Percentiles rank a stretch among this genome's conserved stretches.
These are phyloP conservation scores for Helianthus annuus DNA, from an alignment of 129 eudicot genomes.

Conservation along the genomic window DNA sequence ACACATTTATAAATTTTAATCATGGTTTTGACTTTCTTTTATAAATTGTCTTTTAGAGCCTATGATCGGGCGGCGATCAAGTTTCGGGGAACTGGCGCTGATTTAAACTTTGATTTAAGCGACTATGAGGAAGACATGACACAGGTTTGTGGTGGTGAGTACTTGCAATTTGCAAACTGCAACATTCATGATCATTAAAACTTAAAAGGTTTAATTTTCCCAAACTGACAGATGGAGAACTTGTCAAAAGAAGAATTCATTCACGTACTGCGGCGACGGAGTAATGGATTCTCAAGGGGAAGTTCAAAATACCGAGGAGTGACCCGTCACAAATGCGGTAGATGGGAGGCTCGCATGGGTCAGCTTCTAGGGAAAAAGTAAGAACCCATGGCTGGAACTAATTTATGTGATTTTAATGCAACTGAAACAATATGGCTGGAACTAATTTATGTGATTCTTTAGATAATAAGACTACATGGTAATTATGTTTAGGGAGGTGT, in stretches of 20 bases:
- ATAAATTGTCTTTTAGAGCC: constrained; percentile 50
- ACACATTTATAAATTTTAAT: neutral
- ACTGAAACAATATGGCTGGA: constrained; percentile 2
- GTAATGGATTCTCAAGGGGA: constrained; percentile 82
- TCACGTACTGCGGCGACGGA: constrained; percentile 79
- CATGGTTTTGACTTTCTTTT: constrained; percentile 23
- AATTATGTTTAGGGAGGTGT: constrained; percentile 33
- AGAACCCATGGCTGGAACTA: constrained; percentile 28
- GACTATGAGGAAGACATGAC: constrained; percentile 82
- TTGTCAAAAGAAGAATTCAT: constrained; percentile 84
- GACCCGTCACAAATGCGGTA: constrained; percentile 82
- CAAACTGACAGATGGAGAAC: constrained; percentile 53
- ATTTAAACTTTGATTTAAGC: constrained; percentile 62
- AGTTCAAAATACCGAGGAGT: constrained; percentile 90
- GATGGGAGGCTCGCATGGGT: constrained; percentile 97
- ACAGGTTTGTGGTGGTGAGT: constrained; percentile 42
- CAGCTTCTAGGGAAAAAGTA: constrained; percentile 88
- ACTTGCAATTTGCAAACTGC: constrained; percentile 21
- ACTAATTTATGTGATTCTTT: constrained; percentile 14
- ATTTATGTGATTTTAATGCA: constrained; percentile 18
- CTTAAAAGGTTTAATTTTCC: constrained; percentile 12
- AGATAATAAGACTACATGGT: constrained; percentile 12
- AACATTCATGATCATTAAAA: neutral
- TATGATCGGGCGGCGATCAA: constrained; percentile 96
- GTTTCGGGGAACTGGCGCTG: constrained; percentile 91